Base-by-base conservation (phyloP, 1,284 basidiomycete genomes). In the Phlebopus sp. region DNA sequence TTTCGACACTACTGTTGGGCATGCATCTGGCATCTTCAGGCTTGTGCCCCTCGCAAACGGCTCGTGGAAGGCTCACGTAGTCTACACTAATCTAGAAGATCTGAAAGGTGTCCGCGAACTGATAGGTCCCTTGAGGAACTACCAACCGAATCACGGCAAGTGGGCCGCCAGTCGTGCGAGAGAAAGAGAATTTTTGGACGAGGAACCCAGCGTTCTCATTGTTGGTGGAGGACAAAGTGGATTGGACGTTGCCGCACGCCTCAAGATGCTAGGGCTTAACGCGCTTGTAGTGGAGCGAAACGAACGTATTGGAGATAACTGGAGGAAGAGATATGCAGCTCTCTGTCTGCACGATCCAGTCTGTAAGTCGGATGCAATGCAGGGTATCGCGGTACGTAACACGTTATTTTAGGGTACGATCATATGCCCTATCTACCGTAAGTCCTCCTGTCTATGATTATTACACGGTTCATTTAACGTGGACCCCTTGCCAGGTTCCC, bases 1-100 rank as follows among this genome's bases (percentile, higher is more conserved):
- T 6, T 84, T 83, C 52, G 69, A 74, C 44, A 81, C 79, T n/a
- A 61, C 64, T 21, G 62, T 70, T 6, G 80, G 79, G 0, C 57
- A 63, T 42, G 67, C 68, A 1, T 74, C 68, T 38, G 81, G 77
- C 17, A 56, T 82, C 35, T 70, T 78, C 39, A 71, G 75, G 29
- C 69, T 84, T 17, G 69, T 83, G n/a, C 78, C 73, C 10, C 70
- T 72, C 21, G 54, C 68, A 3, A 54, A 60, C 40, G 68, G 70
- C 14, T 54, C 56, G 4, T 83, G 80, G 81, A 75, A 74, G 48
- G 79, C 76, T 2, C 73, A 77, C 19, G 43, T 55, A 2, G 40
- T 68, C 13, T 65, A 58, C 47, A 53, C 51, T 19, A 66, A 62
- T 40, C 57, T 68, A 13, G 78, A 81, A 52, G 69, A 68, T 19